Conservation (phyloP, 83 land plant genomes). For the Picea abies region DNA sequence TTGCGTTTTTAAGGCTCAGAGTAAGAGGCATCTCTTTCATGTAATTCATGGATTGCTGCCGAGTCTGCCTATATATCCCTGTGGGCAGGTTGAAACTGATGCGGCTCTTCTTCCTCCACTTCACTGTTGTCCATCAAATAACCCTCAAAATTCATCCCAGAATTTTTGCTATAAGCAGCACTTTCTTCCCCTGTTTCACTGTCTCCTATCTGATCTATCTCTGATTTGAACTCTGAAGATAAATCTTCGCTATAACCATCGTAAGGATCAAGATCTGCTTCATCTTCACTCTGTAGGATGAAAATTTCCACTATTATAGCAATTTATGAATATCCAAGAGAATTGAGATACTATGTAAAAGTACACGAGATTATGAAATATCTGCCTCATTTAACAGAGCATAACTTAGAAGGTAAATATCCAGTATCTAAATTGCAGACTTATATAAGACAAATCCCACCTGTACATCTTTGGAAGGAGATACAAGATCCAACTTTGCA, state of each 20-base stretch:
- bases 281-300: slow-evolving; percentile 47
- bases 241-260: slow-evolving; percentile 9
- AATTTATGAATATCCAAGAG: not conserved
- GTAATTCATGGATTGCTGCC: not conserved
- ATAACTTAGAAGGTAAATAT: not conserved
- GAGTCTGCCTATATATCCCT: not conserved
- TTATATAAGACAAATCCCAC: not conserved
- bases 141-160: slow-evolving; percentile 6
- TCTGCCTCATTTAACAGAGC: not conserved
- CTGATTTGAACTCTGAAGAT: not conserved
- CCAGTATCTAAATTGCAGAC: not conserved
- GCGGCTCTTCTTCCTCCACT: slow-evolving; percentile 16
- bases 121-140: not conserved
- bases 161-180: not conserved
- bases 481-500: slow-evolving; percentile 45
- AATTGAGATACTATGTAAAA: not conserved
- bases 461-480: slow-evolving; percentile 52
- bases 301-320: not conserved
- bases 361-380: not conserved
- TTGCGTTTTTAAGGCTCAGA: not conserved
- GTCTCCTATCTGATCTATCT: not conserved
- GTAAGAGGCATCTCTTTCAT: slow-evolving; percentile 6
- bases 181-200: not conserved
- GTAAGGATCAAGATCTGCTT: slow-evolving; percentile 38
- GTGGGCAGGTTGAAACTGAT: not conserved